phyloP scores from a whole-genome alignment of 75 land plant genomes.

The Cupressus sempervirens region DNA sequence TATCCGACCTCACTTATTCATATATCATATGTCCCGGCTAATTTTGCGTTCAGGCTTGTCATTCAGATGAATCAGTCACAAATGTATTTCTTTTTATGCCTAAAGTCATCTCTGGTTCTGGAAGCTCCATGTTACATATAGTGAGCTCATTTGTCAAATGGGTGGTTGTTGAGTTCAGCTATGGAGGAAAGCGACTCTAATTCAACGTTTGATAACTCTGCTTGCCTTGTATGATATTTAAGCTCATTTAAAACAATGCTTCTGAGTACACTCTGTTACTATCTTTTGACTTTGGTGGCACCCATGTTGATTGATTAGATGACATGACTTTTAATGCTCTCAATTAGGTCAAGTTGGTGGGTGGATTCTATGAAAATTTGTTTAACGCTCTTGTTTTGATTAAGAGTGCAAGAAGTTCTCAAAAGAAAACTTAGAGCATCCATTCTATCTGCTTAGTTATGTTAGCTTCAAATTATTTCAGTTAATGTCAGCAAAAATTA shows the following conservation, averaged over 20 bases:
- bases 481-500: no score
- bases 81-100: neutral
- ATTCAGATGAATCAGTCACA: neutral
- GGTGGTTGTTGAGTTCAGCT: neutral
- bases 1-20: neutral
- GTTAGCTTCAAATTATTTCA: no score
- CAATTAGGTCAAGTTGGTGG: neutral
- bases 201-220: neutral
- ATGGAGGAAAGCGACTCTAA: neutral
- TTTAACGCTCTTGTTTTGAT: no score
- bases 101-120: neutral
- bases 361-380: neutral
- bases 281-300: neutral
- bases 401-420: no score
- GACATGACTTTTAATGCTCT: neutral
- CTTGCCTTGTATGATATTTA: neutral
- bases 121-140: neutral
- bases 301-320: neutral
- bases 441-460: no score
- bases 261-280: no score
- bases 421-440: no score
- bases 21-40: neutral
- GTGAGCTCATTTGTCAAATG: neutral
- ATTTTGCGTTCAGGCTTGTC: neutral
- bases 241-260: neutral